Evolutionary conservation across 2,329 filamentous ascomycete species (phyloP), one percentile per base, ranked within the genome.

Genomic region (Trichoderma lentiforme): DNA sequence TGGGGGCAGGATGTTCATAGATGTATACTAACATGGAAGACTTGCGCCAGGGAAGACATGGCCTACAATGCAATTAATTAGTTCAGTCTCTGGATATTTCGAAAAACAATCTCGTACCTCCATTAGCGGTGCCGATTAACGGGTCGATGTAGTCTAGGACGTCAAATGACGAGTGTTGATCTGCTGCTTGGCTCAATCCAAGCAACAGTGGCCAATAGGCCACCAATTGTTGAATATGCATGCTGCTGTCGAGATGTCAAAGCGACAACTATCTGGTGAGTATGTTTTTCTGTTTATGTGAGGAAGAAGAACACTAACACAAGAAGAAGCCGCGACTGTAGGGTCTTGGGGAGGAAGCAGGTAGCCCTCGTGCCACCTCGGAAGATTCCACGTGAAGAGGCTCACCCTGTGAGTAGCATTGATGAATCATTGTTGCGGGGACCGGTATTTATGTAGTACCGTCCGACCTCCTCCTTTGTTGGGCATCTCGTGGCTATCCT

Each of bases 41-140:
- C 83, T 85, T 15, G 86, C 85, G 1, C 86, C 86, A 4, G 86
- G 84, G 70, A 88, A 88, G 7, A 88, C 86, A 81, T 88, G 74
- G 12, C 74, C 74, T 75, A 6, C 21, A 21, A 24, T 47, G 43
- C 26, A 15, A 32, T 43, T 18, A 3, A 32, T 56, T 30, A 72
- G 26, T 6, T 4, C 1, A 18, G 3, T 9, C 18, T 6, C 39
- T 26, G 6, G 2, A 14, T 32, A 3, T 6, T 1, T 9, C 11
- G n/a, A 21, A 12, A 8, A 15, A 5, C 8, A 6, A 12, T 21
- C 51, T 26, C 15, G 11, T 34, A 85, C 86, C 87, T 79, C 88
- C 88, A 77, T 88, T 88, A 32, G 82, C 81, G 1, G 88, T 89
- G 6, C 89, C 89, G 75, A 91, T 90, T 15, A 91, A 79, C 4